phyloP scores from a whole-genome alignment of 495 filamentous ascomycete genomes.

The Trichoderma reesei region DNA sequence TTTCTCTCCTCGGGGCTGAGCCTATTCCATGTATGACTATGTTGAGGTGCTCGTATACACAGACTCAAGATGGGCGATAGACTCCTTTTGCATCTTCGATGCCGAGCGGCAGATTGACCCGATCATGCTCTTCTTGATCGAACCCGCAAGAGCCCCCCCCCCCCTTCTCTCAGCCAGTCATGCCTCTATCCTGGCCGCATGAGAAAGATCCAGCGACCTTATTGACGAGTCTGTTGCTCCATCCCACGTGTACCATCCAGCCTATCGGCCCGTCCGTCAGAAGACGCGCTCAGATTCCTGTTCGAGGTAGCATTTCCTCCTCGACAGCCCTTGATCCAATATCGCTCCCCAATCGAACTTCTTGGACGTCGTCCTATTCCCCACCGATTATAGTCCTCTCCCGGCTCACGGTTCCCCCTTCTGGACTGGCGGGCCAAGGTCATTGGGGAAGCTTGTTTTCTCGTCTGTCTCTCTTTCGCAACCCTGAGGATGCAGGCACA shows the following conservation, averaged over 20 bases:
- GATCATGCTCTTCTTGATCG: background rate
- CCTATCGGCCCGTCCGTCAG: slow-evolving; percentile 8
- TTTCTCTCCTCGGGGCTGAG: background rate
- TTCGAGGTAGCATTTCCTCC: slow-evolving; percentile 3
- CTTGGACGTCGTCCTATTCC: background rate
- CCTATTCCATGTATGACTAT: background rate
- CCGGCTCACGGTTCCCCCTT: background rate
- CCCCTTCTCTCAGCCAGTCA: background rate
- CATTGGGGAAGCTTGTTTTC: slow-evolving; percentile 1
- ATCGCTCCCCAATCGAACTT: slow-evolving; percentile 3
- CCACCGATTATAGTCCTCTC: background rate
- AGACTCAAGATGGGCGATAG: no score
- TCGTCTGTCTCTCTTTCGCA: background rate
- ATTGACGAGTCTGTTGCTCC: background rate
- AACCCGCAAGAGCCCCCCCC: no score
- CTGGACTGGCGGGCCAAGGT: background rate
- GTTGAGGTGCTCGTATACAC: background rate
- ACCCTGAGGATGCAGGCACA: background rate
- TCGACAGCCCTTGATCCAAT: background rate
- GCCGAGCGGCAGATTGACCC: background rate
- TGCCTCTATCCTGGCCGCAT: background rate
- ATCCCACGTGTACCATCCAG: slow-evolving; percentile 7
- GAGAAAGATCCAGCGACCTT: background rate
- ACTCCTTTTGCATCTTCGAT: background rate
- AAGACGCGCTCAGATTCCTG: slow-evolving; percentile 3